Evolutionary conservation across 1,284 basidiomycete genomes (phyloP).

Genomic region (Coniferiporia weirii): DNA sequence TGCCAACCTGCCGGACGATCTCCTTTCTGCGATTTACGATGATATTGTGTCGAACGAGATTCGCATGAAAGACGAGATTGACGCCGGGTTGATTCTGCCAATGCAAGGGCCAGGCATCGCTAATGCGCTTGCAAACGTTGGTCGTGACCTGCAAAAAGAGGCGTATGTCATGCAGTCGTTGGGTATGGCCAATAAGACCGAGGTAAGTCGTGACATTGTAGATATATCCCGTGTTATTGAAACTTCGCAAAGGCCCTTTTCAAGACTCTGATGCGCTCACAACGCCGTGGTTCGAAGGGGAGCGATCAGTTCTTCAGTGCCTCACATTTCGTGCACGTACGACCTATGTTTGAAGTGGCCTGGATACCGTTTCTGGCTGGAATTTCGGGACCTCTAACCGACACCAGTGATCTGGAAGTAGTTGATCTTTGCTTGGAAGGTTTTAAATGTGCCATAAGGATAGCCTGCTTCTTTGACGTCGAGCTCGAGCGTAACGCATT

Average conservation of each 20-base stretch:
- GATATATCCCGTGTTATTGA: background rate
- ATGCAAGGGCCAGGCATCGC: slow-evolving; percentile 68
- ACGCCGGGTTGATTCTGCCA: slow-evolving; percentile 45
- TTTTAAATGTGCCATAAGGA: slow-evolving; percentile 89
- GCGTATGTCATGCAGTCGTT: slow-evolving; percentile 91
- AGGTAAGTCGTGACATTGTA: slow-evolving; percentile 44
- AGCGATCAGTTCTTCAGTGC: slow-evolving; percentile 91
- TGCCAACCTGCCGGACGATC: slow-evolving; percentile 81
- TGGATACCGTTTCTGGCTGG: slow-evolving; percentile 97
- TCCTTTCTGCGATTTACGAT: slow-evolving; percentile 75
- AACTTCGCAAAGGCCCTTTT: slow-evolving; percentile 65
- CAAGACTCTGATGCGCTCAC: slow-evolving; percentile 83
- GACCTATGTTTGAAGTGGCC: slow-evolving; percentile 96
- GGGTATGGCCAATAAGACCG: slow-evolving; percentile 93
- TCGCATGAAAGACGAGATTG: slow-evolving; percentile 95
- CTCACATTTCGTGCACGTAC: slow-evolving; percentile 90
- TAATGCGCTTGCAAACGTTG: slow-evolving; percentile 79
- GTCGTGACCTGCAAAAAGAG: slow-evolving; percentile 89
- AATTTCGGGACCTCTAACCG: slow-evolving; percentile 86
- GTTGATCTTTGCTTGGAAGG: slow-evolving; percentile 92
- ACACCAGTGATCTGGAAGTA: slow-evolving; percentile 86
- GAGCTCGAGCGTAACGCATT: slow-evolving; percentile 95
- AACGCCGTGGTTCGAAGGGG: slow-evolving; percentile 69
- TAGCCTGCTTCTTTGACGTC: slow-evolving; percentile 92
- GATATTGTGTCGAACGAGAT: slow-evolving; percentile 91